phyloP scores from a whole-genome alignment of 2,329 filamentous ascomycete species.

The Cladophialophora carrionii region DNA sequence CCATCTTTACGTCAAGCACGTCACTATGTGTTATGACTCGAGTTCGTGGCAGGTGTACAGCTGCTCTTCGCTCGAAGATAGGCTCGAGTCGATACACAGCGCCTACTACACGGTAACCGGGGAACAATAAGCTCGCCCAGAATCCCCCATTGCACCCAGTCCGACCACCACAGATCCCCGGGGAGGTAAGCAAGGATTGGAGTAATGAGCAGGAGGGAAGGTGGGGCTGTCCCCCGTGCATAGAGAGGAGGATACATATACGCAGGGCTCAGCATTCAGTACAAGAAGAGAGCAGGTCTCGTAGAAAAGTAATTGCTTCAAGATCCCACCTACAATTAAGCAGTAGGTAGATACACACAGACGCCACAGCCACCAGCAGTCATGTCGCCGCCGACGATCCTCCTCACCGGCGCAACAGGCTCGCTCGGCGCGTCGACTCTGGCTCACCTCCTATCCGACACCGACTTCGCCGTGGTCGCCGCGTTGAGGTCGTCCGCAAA shows the following conservation, averaged over 20 bases:
- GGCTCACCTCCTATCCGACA: slow-evolving; percentile 5
- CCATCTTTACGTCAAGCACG: not conserved
- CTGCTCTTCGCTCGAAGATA: not conserved
- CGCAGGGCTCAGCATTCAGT: not conserved
- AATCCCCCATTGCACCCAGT: not conserved
- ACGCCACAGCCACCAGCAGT: not conserved
- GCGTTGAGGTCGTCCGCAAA: slow-evolving; percentile 15
- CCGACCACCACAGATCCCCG: not conserved
- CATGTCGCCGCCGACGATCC: slow-evolving; percentile 15
- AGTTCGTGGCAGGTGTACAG: not conserved
- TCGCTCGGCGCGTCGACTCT: slow-evolving; percentile 17
- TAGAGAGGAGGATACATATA: not conserved
- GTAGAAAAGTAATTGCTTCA: not conserved
- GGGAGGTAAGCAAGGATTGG: not conserved
- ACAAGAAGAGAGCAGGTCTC: not conserved
- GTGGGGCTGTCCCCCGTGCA: not conserved
- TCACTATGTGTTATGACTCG: not conserved
- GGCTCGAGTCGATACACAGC: not conserved
- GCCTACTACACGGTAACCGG: not conserved
- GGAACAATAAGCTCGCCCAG: not conserved
- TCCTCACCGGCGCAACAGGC: slow-evolving; percentile 25
- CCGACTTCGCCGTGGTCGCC: slow-evolving; percentile 18
- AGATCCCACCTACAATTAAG: not conserved
- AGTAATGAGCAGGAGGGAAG: not conserved
- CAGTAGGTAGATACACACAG: not conserved